Evolutionary conservation across 2,329 filamentous ascomycete genomes (phyloP).

Genomic region (Amylocarpus encephaloides): DNA sequence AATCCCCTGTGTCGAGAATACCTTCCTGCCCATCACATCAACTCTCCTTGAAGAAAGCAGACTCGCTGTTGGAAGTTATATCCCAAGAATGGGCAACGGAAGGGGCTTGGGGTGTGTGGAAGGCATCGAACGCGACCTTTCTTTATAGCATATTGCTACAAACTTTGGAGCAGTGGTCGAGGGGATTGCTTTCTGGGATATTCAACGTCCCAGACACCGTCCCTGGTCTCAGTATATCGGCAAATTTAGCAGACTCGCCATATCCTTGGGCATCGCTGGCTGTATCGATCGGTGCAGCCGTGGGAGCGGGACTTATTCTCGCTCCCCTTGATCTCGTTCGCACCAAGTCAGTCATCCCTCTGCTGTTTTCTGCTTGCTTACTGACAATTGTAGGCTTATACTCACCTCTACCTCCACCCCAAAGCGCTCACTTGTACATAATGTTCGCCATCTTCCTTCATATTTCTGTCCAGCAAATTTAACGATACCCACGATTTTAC

Average conservation of each 20-base stretch:
- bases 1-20: slow-evolving; percentile 33
- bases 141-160: slow-evolving; percentile 82
- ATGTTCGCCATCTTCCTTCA: slow-evolving; percentile 71
- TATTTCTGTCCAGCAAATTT: slow-evolving; percentile 66
- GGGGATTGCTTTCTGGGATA: slow-evolving; percentile 82
- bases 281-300: slow-evolving; percentile 58
- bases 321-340: slow-evolving; percentile 86
- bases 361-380: background rate
- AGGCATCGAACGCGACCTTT: slow-evolving; percentile 86
- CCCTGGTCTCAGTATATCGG: slow-evolving; percentile 32
- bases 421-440: slow-evolving; percentile 65
- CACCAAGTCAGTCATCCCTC: slow-evolving; percentile 46
- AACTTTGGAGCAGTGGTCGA: slow-evolving; percentile 84
- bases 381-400: slow-evolving; percentile 57
- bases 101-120: slow-evolving; percentile 89
- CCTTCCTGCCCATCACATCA: slow-evolving; percentile 45
- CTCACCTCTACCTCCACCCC: slow-evolving; percentile 73
- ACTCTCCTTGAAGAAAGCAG: slow-evolving; percentile 64
- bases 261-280: slow-evolving; percentile 76
- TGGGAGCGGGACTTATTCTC: slow-evolving; percentile 71
- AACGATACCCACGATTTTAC: slow-evolving; percentile 76
- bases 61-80: slow-evolving; percentile 81
- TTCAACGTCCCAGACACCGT: slow-evolving; percentile 82
- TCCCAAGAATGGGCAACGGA: slow-evolving; percentile 85
- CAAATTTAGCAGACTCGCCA: slow-evolving; percentile 71